Evolutionary conservation across 768 basidiomycete species (phyloP).

Genomic region (Grammothele lineata): DNA sequence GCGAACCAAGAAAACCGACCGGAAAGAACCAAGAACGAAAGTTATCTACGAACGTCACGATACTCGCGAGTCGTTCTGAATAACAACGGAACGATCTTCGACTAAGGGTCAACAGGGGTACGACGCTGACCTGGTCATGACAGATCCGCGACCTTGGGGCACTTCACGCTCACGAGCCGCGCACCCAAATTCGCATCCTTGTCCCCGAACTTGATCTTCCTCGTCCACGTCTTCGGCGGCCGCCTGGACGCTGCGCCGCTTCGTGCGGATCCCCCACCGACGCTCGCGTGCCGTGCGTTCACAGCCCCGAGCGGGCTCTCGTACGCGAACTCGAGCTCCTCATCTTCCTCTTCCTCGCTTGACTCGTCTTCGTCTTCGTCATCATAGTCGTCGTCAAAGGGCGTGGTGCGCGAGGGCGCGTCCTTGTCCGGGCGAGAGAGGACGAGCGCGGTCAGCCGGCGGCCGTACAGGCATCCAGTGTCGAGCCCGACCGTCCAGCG

Average conservation of each 20-base stretch:
- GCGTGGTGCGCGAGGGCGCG: neutral
- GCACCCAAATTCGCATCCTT: constrained; percentile 34
- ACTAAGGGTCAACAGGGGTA: too few relatives aligned
- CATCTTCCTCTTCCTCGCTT: constrained; percentile 22
- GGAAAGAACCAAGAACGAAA: too few relatives aligned
- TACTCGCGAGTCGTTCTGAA: too few relatives aligned
- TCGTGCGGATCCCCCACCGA: constrained; percentile 3
- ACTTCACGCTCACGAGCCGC: constrained; percentile 43
- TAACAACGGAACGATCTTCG: too few relatives aligned
- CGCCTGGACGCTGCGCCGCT: constrained; percentile 12
- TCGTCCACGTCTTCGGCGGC: constrained; percentile 24
- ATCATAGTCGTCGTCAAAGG: constrained; percentile 11
- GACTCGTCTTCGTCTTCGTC: constrained; percentile 22
- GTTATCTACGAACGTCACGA: too few relatives aligned
- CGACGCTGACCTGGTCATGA: too few relatives aligned
- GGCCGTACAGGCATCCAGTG: constrained; percentile 75
- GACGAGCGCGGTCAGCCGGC: constrained; percentile 63
- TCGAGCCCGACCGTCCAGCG: constrained; percentile 86
- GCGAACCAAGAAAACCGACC: too few relatives aligned
- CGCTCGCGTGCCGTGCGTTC: constrained; percentile 8
- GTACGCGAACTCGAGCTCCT: constrained; percentile 18
- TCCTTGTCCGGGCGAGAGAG: constrained; percentile 29
- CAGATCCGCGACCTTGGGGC: constrained; percentile 14
- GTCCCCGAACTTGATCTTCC: constrained; percentile 53
- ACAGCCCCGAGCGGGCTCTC: constrained; percentile 10